These are phyloP conservation scores for Bretziella fagacearum DNA, from an alignment of 2,329 filamentous ascomycete species.

Conservation along the genomic window DNA sequence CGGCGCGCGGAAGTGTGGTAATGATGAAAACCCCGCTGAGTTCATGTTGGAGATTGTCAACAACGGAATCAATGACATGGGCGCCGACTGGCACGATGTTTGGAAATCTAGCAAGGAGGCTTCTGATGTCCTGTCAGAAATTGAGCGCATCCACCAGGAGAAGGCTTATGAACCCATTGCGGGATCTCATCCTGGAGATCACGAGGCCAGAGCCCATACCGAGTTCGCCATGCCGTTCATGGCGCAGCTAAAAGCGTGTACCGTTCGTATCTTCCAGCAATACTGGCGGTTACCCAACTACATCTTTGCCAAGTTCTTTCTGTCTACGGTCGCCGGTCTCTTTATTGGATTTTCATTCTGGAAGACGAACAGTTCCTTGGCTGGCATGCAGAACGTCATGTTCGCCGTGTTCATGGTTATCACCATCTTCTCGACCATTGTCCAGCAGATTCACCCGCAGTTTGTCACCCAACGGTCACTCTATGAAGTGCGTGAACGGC, in stretches of 20 bases:
- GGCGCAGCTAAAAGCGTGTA: slow-evolving; percentile 48
- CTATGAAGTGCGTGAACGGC: slow-evolving; percentile 63
- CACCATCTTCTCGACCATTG: slow-evolving; percentile 54
- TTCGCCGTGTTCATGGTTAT: slow-evolving; percentile 61
- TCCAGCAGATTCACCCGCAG: slow-evolving; percentile 57
- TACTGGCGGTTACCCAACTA: slow-evolving; percentile 71
- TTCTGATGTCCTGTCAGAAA: slow-evolving; percentile 37
- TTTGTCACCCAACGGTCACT: slow-evolving; percentile 58
- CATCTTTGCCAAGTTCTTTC: slow-evolving; percentile 53
- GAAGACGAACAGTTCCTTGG: slow-evolving; percentile 33
- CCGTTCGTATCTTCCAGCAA: slow-evolving; percentile 56
- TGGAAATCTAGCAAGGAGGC: slow-evolving; percentile 42
- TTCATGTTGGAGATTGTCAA: slow-evolving; percentile 48
- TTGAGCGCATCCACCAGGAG: slow-evolving; percentile 43
- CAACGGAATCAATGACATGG: slow-evolving; percentile 23
- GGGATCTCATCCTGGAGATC: slow-evolving; percentile 14
- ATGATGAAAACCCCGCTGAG: slow-evolving; percentile 56
- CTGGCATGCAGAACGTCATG: slow-evolving; percentile 59
- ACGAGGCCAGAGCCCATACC: slow-evolving; percentile 23
- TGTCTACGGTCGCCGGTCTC: slow-evolving; percentile 42
- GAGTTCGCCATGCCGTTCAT: slow-evolving; percentile 67
- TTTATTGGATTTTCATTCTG: slow-evolving; percentile 67
- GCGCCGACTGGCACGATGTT: slow-evolving; percentile 47
- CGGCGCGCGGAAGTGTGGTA: slow-evolving; percentile 41
- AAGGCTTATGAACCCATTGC: slow-evolving; percentile 19